Conservation (phyloP, 2,329 filamentous ascomycete species). For the Furcasterigmium furcatum region DNA sequence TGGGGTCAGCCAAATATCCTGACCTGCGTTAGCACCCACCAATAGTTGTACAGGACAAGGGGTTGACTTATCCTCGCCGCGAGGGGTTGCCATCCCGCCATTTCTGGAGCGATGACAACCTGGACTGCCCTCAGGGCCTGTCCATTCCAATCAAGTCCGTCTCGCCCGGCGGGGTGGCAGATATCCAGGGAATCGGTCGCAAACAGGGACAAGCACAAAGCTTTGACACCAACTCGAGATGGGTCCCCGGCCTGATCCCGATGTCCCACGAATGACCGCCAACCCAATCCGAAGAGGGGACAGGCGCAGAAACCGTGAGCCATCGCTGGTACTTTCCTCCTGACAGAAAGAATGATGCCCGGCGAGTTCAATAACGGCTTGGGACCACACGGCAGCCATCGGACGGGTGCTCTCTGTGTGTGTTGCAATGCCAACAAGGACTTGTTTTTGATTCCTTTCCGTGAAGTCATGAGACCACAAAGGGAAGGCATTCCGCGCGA, state of each 20-base stretch:
- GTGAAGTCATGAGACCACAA: slow-evolving; percentile 23
- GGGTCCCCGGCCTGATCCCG: slow-evolving; percentile 65
- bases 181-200: not conserved
- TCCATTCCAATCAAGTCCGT: slow-evolving; percentile 18
- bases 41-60: not conserved
- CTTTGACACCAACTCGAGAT: slow-evolving; percentile 94
- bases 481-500: slow-evolving; percentile 69
- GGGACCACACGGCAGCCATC: slow-evolving; percentile 15
- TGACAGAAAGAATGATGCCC: slow-evolving; percentile 16
- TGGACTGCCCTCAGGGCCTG: slow-evolving; percentile 39
- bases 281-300: not conserved
- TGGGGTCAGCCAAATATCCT: not conserved
- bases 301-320: slow-evolving; percentile 1
- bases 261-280: not conserved
- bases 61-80: slow-evolving; percentile 46
- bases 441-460: slow-evolving; percentile 93
- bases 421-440: slow-evolving; percentile 82
- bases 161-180: not conserved
- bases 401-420: slow-evolving; percentile 68
- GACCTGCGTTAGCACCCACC: slow-evolving; percentile 18
- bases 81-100: slow-evolving; percentile 46
- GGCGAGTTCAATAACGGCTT: slow-evolving; percentile 18
- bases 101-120: slow-evolving; percentile 49
- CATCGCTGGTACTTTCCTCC: slow-evolving; percentile 17
- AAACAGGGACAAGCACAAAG: slow-evolving; percentile 75